These are phyloP conservation scores for Blastobotrys peoriensis DNA, from an alignment of 805 yeast species.

Conservation along the genomic window DNA sequence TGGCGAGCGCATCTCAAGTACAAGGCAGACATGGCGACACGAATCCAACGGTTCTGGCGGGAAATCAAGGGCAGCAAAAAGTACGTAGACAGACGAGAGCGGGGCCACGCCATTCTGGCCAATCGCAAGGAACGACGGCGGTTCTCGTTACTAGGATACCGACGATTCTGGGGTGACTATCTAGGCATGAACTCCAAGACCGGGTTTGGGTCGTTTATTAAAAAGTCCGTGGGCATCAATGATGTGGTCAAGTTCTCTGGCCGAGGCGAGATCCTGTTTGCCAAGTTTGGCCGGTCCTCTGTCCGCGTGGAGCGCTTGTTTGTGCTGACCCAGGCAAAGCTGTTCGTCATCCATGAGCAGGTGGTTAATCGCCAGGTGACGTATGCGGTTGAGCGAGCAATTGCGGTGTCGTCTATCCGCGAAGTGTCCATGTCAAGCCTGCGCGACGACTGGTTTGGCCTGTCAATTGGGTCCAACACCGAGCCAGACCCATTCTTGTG, in stretches of 20 bases:
- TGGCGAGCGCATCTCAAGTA: slow-evolving; percentile 80
- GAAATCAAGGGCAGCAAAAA: slow-evolving; percentile 74
- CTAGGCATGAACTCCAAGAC: slow-evolving; percentile 69
- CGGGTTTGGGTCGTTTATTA: slow-evolving; percentile 59
- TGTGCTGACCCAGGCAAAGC: slow-evolving; percentile 53
- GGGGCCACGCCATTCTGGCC: slow-evolving; percentile 64
- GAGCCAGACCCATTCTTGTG: slow-evolving; percentile 78
- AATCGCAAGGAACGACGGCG: slow-evolving; percentile 85
- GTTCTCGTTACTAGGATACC: slow-evolving; percentile 76
- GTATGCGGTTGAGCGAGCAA: slow-evolving; percentile 56
- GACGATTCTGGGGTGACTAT: slow-evolving; percentile 94
- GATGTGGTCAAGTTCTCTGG: slow-evolving; percentile 72
- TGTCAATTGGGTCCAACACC: slow-evolving; percentile 44
- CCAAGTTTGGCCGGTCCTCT: slow-evolving; percentile 92
- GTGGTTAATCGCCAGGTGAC: slow-evolving; percentile 56
- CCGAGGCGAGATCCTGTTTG: slow-evolving; percentile 70
- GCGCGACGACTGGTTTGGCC: slow-evolving; percentile 91
- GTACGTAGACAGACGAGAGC: slow-evolving; percentile 77
- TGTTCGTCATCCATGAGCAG: slow-evolving; percentile 69
- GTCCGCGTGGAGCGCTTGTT: slow-evolving; percentile 67
- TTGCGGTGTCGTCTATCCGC: slow-evolving; percentile 54
- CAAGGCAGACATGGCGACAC: slow-evolving; percentile 80
- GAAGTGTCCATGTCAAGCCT: slow-evolving; percentile 63
- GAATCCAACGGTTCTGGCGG: slow-evolving; percentile 78
- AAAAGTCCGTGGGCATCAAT: slow-evolving; percentile 57